Evolutionary conservation across 495 filamentous ascomycete genomes (phyloP).

Genomic region (Corynascus novoguineensis): DNA sequence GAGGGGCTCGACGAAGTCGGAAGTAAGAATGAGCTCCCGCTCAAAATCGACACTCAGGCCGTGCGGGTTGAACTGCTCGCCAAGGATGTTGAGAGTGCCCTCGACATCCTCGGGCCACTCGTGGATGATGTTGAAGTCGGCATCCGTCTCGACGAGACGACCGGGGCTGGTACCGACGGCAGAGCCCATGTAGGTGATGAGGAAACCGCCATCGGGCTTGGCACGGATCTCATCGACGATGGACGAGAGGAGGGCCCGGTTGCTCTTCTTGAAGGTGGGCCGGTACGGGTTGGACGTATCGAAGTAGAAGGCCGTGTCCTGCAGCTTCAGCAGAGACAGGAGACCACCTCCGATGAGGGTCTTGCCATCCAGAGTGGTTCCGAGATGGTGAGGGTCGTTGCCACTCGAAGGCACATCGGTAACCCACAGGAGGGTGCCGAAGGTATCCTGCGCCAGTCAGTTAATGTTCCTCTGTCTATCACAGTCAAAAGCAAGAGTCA

Average conservation of each 20-base stretch:
- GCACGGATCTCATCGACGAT: conserved; percentile 60
- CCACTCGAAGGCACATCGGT: conserved; percentile 57
- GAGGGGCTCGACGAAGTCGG: conserved; percentile 57
- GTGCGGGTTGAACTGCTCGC: conserved; percentile 56
- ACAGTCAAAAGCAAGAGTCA: background rate
- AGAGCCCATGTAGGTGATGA: conserved; percentile 51
- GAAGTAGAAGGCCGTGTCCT: conserved; percentile 62
- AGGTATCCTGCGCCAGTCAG: conserved; percentile 44
- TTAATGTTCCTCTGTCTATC: too few species aligned
- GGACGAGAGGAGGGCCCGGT: conserved; percentile 51
- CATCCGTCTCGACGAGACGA: conserved; percentile 55
- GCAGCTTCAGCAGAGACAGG: conserved; percentile 56
- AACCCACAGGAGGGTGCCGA: conserved; percentile 53
- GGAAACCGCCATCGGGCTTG: conserved; percentile 59
- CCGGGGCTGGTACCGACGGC: conserved; percentile 54
- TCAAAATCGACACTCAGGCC: conserved; percentile 55
- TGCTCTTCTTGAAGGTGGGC: conserved; percentile 54
- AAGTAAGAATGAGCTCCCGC: conserved; percentile 52
- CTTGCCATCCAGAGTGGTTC: conserved; percentile 54
- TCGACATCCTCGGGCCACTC: conserved; percentile 54
- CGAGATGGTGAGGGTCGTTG: conserved; percentile 58
- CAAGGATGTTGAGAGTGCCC: conserved; percentile 49
- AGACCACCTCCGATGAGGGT: conserved; percentile 55
- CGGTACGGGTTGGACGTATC: conserved; percentile 54
- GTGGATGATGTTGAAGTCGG: conserved; percentile 55